Evolutionary conservation across 2,329 filamentous ascomycete species (phyloP).

Genomic region (Spiromastix sp.): DNA sequence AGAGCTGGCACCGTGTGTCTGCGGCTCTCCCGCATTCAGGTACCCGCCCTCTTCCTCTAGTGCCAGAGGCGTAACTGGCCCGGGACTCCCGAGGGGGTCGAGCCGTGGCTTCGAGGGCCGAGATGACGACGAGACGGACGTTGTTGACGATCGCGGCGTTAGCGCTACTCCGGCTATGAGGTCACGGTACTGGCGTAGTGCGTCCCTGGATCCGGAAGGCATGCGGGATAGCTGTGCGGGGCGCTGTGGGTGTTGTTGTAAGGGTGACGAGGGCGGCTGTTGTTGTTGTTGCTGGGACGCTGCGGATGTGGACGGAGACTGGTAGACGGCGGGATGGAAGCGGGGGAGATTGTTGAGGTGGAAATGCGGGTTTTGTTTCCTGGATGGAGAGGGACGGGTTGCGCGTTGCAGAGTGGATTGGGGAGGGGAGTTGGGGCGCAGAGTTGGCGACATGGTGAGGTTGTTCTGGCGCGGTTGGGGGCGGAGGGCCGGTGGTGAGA

Average conservation of each 20-base stretch:
- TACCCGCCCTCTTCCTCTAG: slow-evolving; percentile 32
- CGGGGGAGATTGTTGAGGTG: slow-evolving; percentile 33
- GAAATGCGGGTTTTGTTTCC: slow-evolving; percentile 10
- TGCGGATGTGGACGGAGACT: slow-evolving; percentile 18
- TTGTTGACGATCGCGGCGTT: slow-evolving; percentile 19
- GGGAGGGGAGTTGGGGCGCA: slow-evolving; percentile 15
- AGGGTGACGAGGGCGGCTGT: slow-evolving; percentile 25
- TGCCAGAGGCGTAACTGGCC: slow-evolving; percentile 35
- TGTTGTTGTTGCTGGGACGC: slow-evolving; percentile 8
- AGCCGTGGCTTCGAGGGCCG: slow-evolving; percentile 35
- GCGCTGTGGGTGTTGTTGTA: slow-evolving; percentile 19
- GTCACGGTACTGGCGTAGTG: slow-evolving; percentile 33
- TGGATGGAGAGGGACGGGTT: slow-evolving; percentile 6
- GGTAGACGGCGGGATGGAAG: slow-evolving; percentile 37
- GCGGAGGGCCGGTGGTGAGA: slow-evolving; percentile 21
- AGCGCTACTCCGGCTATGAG: slow-evolving; percentile 26
- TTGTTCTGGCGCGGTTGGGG: no score
- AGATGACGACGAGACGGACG: slow-evolving; percentile 16
- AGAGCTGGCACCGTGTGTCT: not conserved
- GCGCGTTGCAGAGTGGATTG: slow-evolving; percentile 6
- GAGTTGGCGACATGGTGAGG: slow-evolving; percentile 23
- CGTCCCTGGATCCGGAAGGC: slow-evolving; percentile 26
- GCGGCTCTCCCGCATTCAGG: slow-evolving; percentile 23
- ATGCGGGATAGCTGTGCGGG: slow-evolving; percentile 20
- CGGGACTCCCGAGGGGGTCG: slow-evolving; percentile 35